Base-by-base conservation (phyloP, 2,329 filamentous ascomycete species). In the Rutstroemia sp. region DNA sequence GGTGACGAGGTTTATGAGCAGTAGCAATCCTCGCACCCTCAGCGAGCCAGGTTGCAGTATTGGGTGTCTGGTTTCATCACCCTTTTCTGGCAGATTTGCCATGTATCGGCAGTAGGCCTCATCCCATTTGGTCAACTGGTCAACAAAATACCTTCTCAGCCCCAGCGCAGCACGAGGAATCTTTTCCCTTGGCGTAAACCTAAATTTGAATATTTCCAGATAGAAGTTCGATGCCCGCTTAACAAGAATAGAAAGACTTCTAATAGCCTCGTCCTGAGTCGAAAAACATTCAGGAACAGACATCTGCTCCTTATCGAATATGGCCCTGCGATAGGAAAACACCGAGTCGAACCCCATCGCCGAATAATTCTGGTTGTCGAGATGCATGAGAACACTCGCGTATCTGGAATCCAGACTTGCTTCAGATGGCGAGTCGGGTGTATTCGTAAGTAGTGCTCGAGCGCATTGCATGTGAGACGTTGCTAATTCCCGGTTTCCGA, bases 321-420 rank as follows among this genome's bases (percentile, higher is more conserved):
- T 38, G 5, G 48, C 17, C 30, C 25, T 23, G 84, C 78, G 38
- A 63, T 83, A 81, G 60, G 84, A 83, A 0, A 80, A 82, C 63
- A 83, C 83, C 46, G 81, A 81, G 65, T 83, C 54, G 38, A 58
- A 51, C 9, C 64, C 62, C 40, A 59, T 61, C 14, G 57, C 48
- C 14, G 42, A 58, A 8, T 63, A 44, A 5, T 60, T 59, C 50
- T 63, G 81, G 44, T 84, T 80, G 5, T 81, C 81, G 1, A 84
- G 71, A 4, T 80, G 75, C 1, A 78, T 82, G 62, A 84, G 83
- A 72, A 84, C 81, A 50, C 78, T 76, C 8, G 79, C 73, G n/a
- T 84, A 73, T 61, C 83, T 80, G 51, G 80, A 75, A 60, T 83
- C 79, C 9, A 51, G 40, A 21, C 30, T 34, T 12, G 5, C 70